These are phyloP conservation scores for Gossypium schwendimanii DNA, from an alignment of 441 rosid species.

Conservation along the genomic window DNA sequence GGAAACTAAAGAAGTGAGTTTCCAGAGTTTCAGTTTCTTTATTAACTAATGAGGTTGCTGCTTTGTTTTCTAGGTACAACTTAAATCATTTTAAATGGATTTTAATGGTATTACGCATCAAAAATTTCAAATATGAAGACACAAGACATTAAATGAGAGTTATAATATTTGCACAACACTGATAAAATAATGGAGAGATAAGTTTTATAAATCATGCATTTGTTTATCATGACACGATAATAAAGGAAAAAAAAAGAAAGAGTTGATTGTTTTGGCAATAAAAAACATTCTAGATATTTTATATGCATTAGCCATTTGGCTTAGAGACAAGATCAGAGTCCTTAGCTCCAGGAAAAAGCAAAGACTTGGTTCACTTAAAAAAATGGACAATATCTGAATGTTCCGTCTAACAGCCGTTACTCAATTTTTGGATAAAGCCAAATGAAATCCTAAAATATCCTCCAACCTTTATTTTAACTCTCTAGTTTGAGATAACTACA, in stretches of 20 bases:
- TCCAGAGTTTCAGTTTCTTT: slow-evolving; percentile 6
- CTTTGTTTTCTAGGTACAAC: slow-evolving; percentile 8
- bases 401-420: not conserved
- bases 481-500: no score
- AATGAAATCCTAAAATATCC: not conserved
- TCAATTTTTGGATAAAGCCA: not conserved
- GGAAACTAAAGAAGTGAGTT: slow-evolving; percentile 24
- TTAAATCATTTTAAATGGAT: no score
- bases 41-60: slow-evolving; percentile 16
- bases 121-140: no score
- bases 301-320: not conserved
- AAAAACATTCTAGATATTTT: no score
- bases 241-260: no score
- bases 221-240: no score
- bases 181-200: no score
- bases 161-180: no score
- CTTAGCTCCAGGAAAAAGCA: not conserved
- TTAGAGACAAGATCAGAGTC: not conserved
- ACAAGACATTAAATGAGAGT: no score
- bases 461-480: not conserved
- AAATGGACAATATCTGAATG: not conserved
- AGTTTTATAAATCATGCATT: no score
- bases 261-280: no score
- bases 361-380: not conserved
- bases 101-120: no score